Percentiles rank a stretch among this genome's conserved stretches.
phyloP scores from a whole-genome alignment of 1,139 yeast genomes.

The Taphrina pruni region DNA sequence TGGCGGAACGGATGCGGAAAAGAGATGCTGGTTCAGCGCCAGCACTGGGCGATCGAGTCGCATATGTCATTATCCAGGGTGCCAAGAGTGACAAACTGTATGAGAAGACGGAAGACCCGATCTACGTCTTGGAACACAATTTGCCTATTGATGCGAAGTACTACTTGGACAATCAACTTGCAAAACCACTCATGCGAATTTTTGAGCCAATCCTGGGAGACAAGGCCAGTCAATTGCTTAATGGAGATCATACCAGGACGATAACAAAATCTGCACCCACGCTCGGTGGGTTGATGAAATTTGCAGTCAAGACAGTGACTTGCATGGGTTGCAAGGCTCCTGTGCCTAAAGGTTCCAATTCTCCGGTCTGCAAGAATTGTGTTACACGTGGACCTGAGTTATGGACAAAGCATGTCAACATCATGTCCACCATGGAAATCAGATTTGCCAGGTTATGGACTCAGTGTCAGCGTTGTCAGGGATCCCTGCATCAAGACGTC shows the following conservation, averaged over 20 bases:
- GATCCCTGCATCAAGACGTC: constrained; percentile 93
- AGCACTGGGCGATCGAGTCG: constrained; percentile 95
- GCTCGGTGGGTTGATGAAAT: constrained; percentile 83
- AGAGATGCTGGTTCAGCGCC: constrained; percentile 99
- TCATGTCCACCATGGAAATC: constrained; percentile 78
- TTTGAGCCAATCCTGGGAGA: constrained; percentile 96
- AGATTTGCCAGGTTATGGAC: constrained; percentile 94
- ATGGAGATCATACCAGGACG: constrained; percentile 82
- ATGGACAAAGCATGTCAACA: constrained; percentile 77
- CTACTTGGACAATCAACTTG: constrained; percentile 87
- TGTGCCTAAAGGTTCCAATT: constrained; percentile 64
- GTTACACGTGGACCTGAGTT: constrained; percentile 72
- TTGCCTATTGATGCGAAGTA: constrained; percentile 94
- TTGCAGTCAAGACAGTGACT: constrained; percentile 84
- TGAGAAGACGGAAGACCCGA: constrained; percentile 96
- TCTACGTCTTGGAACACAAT: constrained; percentile 87
- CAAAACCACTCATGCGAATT: constrained; percentile 90
- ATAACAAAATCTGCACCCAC: constrained; percentile 71
- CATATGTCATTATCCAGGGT: constrained; percentile 87
- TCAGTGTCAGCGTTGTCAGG: constrained; percentile 97
- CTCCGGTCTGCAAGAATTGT: constrained; percentile 85
- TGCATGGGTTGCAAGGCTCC: constrained; percentile 91
- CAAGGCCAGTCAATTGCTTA: constrained; percentile 72
- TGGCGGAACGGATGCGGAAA: constrained; percentile 93
- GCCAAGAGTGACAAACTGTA: constrained; percentile 85